Evolutionary conservation across 331 rosid species (phyloP).

Genomic region (Acacia pycnantha): DNA sequence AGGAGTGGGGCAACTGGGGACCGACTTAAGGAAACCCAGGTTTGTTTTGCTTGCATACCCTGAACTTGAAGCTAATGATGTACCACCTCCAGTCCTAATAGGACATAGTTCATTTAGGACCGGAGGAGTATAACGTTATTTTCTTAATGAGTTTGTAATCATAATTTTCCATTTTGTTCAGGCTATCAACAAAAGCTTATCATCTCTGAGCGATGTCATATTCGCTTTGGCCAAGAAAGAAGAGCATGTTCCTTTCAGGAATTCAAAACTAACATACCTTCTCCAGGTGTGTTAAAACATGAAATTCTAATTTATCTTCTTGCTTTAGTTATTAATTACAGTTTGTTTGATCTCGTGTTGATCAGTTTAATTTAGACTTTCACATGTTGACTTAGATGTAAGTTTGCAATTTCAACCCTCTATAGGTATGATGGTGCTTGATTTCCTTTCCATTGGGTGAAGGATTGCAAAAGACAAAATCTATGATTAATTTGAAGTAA

Average conservation of each 20-base stretch:
- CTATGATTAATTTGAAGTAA: too few species aligned
- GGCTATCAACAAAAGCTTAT: slow-evolving; percentile 56
- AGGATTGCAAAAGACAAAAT: too few species aligned
- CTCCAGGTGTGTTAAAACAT: slow-evolving; percentile 64
- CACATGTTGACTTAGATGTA: too few species aligned
- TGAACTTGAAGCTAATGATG: slow-evolving; percentile 6
- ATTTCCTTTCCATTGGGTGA: too few species aligned
- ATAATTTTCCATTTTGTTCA: slow-evolving; percentile 21
- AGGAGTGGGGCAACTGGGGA: slow-evolving; percentile 95
- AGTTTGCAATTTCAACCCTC: too few species aligned
- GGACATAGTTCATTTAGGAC: too few species aligned
- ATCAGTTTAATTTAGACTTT: not conserved
- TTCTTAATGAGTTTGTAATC: not conserved
- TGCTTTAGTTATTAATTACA: not conserved
- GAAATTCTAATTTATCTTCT: not conserved
- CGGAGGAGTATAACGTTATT: not conserved
- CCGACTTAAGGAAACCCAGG: slow-evolving; percentile 96
- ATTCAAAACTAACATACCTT: slow-evolving; percentile 90
- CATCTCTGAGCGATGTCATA: slow-evolving; percentile 47
- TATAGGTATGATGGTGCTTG: too few species aligned
- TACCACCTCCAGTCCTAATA: too few species aligned
- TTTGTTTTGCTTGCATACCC: slow-evolving; percentile 28
- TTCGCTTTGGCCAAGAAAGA: slow-evolving; percentile 66
- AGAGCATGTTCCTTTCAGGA: slow-evolving; percentile 90
- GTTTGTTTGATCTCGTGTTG: not conserved